These are phyloP conservation scores for Suhomyces maxii DNA, from an alignment of 1,139 yeast species.

Conservation along the genomic window DNA sequence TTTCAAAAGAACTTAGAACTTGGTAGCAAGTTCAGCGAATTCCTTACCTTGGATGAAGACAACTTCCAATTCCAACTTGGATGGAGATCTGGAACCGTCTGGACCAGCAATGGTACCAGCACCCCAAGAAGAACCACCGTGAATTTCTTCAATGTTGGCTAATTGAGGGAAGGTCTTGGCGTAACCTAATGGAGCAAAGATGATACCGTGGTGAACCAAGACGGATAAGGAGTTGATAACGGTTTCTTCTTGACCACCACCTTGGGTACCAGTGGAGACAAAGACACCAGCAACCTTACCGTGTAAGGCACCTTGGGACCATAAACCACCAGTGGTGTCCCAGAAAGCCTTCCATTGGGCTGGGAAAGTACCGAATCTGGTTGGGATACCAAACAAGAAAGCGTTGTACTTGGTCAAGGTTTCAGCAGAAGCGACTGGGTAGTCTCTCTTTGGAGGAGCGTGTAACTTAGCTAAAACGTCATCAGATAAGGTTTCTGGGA, in stretches of 20 bases:
- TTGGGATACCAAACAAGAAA: constrained; percentile 51
- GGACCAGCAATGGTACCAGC: constrained; percentile 41
- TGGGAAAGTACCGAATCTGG: constrained; percentile 50
- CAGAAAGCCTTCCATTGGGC: constrained; percentile 48
- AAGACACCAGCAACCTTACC: constrained; percentile 52
- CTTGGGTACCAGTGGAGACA: constrained; percentile 42
- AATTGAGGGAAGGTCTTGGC: constrained; percentile 27
- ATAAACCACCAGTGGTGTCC: constrained; percentile 49
- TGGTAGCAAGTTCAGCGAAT: constrained; percentile 24
- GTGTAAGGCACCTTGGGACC: constrained; percentile 50
- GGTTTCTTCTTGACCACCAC: constrained; percentile 38
- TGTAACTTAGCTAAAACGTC: constrained; percentile 30
- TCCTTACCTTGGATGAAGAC: constrained; percentile 36
- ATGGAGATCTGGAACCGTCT: constrained; percentile 39
- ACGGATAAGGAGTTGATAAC: constrained; percentile 33
- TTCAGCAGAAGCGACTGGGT: constrained; percentile 34
- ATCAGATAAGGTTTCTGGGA: constrained; percentile 35
- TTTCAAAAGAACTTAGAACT: constrained; percentile 10
- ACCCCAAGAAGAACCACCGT: constrained; percentile 46
- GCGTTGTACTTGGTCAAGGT: constrained; percentile 41
- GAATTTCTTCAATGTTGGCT: constrained; percentile 32
- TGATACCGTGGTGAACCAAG: constrained; percentile 39
- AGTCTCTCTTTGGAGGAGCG: constrained; percentile 35
- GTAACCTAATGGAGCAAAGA: constrained; percentile 41
- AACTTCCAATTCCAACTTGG: constrained; percentile 34